Percentiles rank a stretch among this genome's conserved stretches.
Conservation (phyloP, 306 rosid species). For the Malus fusca region DNA sequence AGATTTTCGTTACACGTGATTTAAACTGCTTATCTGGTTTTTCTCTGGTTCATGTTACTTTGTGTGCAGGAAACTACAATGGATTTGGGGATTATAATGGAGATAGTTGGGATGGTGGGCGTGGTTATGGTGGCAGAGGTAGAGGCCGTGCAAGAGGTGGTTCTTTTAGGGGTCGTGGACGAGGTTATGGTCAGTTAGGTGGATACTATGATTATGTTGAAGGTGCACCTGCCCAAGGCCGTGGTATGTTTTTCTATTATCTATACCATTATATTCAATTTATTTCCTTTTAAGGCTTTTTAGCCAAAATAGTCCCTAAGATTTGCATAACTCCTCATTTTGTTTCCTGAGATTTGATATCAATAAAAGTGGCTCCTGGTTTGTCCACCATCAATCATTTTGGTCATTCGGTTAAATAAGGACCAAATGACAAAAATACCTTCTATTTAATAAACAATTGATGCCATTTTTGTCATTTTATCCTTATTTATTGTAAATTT, state of each 20-base stretch:
- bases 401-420: too few relatives aligned
- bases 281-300: not conserved
- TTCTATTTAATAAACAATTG: too few relatives aligned
- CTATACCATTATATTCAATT: not conserved
- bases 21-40: constrained; percentile 1
- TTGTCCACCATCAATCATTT: too few relatives aligned
- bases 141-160: constrained; percentile 65
- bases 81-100: constrained; percentile 62
- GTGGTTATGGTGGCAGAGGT: constrained; percentile 66
- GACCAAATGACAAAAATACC: too few relatives aligned
- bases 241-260: constrained; percentile 39
- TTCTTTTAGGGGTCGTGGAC: constrained; percentile 48
- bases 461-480: too few relatives aligned
- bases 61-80: constrained; percentile 48
- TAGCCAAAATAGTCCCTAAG: too few relatives aligned
- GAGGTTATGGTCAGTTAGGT: constrained; percentile 46
- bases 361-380: too few relatives aligned
- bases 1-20: not conserved
- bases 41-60: not conserved
- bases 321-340: too few relatives aligned
- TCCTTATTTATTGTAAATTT: too few relatives aligned
- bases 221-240: constrained; percentile 51
- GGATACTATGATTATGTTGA: constrained; percentile 65
- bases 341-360: too few relatives aligned
- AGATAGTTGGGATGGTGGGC: constrained; percentile 72